A percentile compares a stretch with the other conserved stretches of the same genome.
Evolutionary conservation across 495 filamentous ascomycete species (phyloP).

Genomic region (Aspergillus ostianus): DNA sequence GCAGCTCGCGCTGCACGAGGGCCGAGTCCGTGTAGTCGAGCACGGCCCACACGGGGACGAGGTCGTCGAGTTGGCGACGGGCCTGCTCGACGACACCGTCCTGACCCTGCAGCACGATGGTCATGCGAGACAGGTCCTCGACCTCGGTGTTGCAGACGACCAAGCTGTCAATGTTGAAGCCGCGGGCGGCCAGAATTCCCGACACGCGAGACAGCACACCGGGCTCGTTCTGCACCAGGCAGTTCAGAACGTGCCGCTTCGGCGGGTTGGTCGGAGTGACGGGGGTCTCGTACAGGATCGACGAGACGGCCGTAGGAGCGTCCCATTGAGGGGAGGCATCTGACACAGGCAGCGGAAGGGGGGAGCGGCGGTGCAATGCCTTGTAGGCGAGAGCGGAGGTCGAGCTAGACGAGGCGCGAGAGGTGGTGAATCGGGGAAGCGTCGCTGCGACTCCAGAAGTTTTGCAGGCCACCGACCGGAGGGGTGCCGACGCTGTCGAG

Average conservation of each 20-base stretch:
- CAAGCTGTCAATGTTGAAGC: conserved; percentile 98
- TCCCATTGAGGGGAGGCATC: conserved; percentile 82
- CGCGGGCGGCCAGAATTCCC: conserved; percentile 90
- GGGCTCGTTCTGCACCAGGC: conserved; percentile 97
- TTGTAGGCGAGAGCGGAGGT: conserved; percentile 97
- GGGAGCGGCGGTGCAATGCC: conserved; percentile 85
- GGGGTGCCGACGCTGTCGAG: conserved; percentile 33
- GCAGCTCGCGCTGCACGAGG: conserved; percentile 91
- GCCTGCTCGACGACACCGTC: conserved; percentile 98
- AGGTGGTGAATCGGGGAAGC: conserved; percentile 36
- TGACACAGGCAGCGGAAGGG: conserved; percentile 72
- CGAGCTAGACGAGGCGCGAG: conserved; percentile 54
- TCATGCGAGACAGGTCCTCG: conserved; percentile 97
- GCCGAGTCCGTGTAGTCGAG: conserved; percentile 91
- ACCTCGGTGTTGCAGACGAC: conserved; percentile 98
- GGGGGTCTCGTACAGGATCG: conserved; percentile 98
- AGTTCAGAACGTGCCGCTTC: conserved; percentile 95
- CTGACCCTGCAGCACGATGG: conserved; percentile 92
- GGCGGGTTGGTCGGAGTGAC: conserved; percentile 77
- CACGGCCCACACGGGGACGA: conserved; percentile 98
- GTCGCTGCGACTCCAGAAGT: conserved; percentile 35
- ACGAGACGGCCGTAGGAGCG: conserved; percentile 90
- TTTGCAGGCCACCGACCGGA: conserved; percentile 33
- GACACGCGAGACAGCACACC: conserved; percentile 95
- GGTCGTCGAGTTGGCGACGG: conserved; percentile 88